A percentile compares a stretch with the other conserved stretches of the same genome.
Evolutionary conservation across 352 stramenopile genomes (phyloP).

Genomic region (Globisporangium rhizosaccharum): DNA sequence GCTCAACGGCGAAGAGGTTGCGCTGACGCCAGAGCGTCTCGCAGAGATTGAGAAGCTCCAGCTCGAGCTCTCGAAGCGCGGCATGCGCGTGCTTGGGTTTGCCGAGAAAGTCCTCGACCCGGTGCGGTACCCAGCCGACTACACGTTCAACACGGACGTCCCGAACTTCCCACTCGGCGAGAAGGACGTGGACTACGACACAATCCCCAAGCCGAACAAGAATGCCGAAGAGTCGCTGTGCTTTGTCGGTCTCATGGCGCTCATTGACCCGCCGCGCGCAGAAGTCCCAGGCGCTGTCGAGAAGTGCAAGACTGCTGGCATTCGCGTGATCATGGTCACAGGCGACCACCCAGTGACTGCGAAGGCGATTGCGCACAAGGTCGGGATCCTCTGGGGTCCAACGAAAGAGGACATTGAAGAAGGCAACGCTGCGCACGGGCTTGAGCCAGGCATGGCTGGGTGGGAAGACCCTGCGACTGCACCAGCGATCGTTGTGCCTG

Average conservation of each 20-base stretch:
- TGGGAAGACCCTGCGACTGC: slow-evolving; percentile 73
- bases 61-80: slow-evolving; percentile 52
- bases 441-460: slow-evolving; percentile 52
- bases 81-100: slow-evolving; percentile 58
- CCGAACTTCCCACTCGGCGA: slow-evolving; percentile 25
- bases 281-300: slow-evolving; percentile 85
- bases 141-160: slow-evolving; percentile 68
- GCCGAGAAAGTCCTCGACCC: slow-evolving; percentile 49
- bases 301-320: slow-evolving; percentile 91
- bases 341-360: slow-evolving; percentile 91
- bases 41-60: slow-evolving; percentile 43
- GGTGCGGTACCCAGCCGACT: slow-evolving; percentile 30
- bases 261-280: slow-evolving; percentile 93
- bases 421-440: slow-evolving; percentile 54
- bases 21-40: slow-evolving; percentile 85
- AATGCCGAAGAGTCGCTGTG: slow-evolving; percentile 70
- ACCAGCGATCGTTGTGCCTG: slow-evolving; percentile 80
- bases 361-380: slow-evolving; percentile 92
- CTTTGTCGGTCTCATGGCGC: slow-evolving; percentile 94
- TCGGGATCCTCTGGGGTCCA: slow-evolving; percentile 89
- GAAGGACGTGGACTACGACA: slow-evolving; percentile 34
- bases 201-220: slow-evolving; percentile 47
- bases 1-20: slow-evolving; percentile 39
- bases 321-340: slow-evolving; percentile 94
- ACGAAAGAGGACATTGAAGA: slow-evolving; percentile 83